A percentile compares a stretch with the other conserved stretches of the same genome.
These are phyloP conservation scores for Plasmodium adleri DNA, from an alignment of 169 alveolate genomes.

Conservation along the genomic window DNA sequence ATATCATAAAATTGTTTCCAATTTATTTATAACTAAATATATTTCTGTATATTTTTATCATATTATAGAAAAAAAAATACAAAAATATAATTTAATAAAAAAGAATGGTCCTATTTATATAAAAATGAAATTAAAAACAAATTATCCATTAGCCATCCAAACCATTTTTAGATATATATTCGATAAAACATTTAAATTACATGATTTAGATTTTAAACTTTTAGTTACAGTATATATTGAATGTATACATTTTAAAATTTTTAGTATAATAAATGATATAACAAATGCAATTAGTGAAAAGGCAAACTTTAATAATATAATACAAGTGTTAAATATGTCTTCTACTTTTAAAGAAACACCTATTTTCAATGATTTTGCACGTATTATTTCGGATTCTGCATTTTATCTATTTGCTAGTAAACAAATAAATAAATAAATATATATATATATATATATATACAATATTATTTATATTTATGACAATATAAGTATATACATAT, in stretches of 20 bases:
- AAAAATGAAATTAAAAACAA: slow-evolving; percentile 65
- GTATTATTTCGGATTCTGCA: slow-evolving; percentile 59
- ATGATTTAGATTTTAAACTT: slow-evolving; percentile 53
- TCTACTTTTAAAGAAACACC: slow-evolving; percentile 26
- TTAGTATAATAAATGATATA: slow-evolving; percentile 44
- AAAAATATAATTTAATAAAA: slow-evolving; percentile 30
- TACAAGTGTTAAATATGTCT: slow-evolving; percentile 24
- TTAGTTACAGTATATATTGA: slow-evolving; percentile 57
- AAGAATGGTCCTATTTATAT: slow-evolving; percentile 55
- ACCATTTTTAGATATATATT: slow-evolving; percentile 54
- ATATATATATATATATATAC: neutral
- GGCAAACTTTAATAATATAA: slow-evolving; percentile 51
- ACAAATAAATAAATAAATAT: neutral
- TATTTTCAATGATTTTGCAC: slow-evolving; percentile 36
- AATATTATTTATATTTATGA: neutral
- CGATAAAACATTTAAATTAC: slow-evolving; percentile 38
- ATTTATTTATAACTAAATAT: slow-evolving; percentile 55
- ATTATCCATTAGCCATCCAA: slow-evolving; percentile 69
- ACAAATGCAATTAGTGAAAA: slow-evolving; percentile 32
- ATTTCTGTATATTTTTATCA: slow-evolving; percentile 71
- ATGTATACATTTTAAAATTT: slow-evolving; percentile 59
- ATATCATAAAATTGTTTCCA: slow-evolving; percentile 37
- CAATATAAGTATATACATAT: neutral
- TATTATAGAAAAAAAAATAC: slow-evolving; percentile 65
- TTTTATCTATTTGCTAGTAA: slow-evolving; percentile 33